Base-by-base conservation (phyloP, 108 stramenopile species). In the Mayamaea pseudoterrestris region DNA sequence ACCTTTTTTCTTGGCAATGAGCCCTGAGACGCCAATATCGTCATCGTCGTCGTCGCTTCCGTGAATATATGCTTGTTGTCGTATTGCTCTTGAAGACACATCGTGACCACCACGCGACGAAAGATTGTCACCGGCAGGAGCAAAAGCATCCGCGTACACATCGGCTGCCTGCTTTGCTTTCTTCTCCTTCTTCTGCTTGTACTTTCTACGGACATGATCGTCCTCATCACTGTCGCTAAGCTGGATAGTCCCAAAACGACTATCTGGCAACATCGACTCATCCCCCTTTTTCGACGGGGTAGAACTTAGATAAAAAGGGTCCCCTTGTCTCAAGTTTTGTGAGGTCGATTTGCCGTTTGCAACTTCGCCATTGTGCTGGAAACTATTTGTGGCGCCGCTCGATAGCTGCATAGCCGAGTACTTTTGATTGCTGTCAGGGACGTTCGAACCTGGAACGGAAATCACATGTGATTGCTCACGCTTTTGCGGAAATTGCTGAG, bases 271-370 rank as follows among this genome's bases (percentile, higher is more conserved):
- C 39, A 2, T 3, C 30, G 31, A 11, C 30, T 44, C 45, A 20
- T 17, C 48, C 27, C 27, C 26, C 7, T 16, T 25, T 3, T 12
- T n/a, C 12, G 28, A 25, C 28, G 35, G 43, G 23, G 48, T 14
- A 4, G 74, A 65, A 41, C 64, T 63, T 26, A 82, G 75, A 55
- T 90, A 84, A 35, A 90, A 82, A 2, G 82, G 81, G 54, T 89
- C 81, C 7, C 60, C 61, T 25, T 47, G 64, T 44, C n/a, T 50
- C 9, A 9, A 26, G 20, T 21, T 35, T 24, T 18, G 17, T 22
- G 34, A 14, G 13, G 20, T 28, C n/a, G n/a, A n/a, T n/a, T n/a
- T n/a, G n/a, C n/a, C n/a, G n/a, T n/a, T n/a, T n/a, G 22, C 4
- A 41, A n/a, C 16, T 14, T 50, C 35, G 6, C 27, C 7, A 9